Evolutionary conservation across 306 rosid genomes (phyloP).

Genomic region (Benincasa hispida): DNA sequence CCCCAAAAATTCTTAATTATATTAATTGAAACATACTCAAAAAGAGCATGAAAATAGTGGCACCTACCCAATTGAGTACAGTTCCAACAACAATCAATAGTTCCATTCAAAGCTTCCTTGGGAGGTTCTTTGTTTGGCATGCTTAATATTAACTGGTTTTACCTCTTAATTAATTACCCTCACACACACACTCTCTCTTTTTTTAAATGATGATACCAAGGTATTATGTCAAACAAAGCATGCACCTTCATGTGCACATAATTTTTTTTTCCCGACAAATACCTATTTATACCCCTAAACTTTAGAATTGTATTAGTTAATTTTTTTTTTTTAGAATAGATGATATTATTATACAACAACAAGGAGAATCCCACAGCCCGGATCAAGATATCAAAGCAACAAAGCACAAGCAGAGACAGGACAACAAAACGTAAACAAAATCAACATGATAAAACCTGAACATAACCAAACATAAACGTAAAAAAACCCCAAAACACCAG

Average conservation of each 20-base stretch:
- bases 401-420: too few relatives aligned
- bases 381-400: too few relatives aligned
- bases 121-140: background rate
- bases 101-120: background rate
- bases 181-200: background rate
- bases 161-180: background rate
- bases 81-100: conserved; percentile 10
- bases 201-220: background rate
- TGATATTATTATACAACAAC: too few relatives aligned
- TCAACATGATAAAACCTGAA: too few relatives aligned
- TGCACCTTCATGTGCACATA: background rate
- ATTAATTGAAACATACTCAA: background rate
- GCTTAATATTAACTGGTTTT: background rate
- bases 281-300: too few relatives aligned
- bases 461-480: too few relatives aligned
- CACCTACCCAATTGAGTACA: conserved; percentile 5
- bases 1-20: background rate
- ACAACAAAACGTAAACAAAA: too few relatives aligned
- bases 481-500: too few relatives aligned
- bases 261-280: too few relatives aligned
- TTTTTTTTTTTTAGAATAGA: too few relatives aligned
- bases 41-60: background rate
- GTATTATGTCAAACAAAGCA: background rate
- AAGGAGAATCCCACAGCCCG: too few relatives aligned
- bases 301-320: too few relatives aligned